A percentile compares a stretch with the other conserved stretches of the same genome.
Conservation (phyloP, 148 eudicot species). For the Polygonum aviculare region DNA sequence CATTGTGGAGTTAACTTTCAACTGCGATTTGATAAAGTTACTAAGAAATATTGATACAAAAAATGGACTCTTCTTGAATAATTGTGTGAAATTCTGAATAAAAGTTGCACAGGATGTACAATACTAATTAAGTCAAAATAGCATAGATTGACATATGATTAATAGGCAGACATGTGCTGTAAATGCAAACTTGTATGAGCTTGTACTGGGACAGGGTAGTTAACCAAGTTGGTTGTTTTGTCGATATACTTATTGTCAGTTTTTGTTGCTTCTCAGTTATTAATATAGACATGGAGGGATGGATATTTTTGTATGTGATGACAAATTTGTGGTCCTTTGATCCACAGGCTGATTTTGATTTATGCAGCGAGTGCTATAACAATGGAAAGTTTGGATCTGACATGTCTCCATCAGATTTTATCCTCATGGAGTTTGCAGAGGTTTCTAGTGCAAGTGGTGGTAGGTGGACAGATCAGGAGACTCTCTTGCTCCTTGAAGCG, state of each 20-base stretch:
- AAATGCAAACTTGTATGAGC: background rate
- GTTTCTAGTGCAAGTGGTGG: constrained; percentile 86
- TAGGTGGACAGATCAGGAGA: constrained; percentile 99
- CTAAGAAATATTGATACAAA: no score
- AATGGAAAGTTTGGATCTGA: constrained; percentile 80
- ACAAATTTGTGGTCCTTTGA: constrained; percentile 8
- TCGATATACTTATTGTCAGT: background rate
- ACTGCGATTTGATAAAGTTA: background rate
- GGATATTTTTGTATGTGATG: background rate
- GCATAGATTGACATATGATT: no score
- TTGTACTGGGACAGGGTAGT: background rate
- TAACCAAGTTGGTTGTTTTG: background rate
- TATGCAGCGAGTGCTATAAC: constrained; percentile 89
- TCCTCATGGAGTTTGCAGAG: constrained; percentile 96
- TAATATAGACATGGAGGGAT: background rate
- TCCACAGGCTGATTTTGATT: constrained; percentile 93
- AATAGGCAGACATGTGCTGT: no score
- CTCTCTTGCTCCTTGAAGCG: constrained; percentile 93
- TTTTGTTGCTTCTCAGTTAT: background rate
- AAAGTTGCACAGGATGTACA: no score
- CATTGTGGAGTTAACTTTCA: background rate
- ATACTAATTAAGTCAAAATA: no score
- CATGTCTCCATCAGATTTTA: constrained; percentile 89
- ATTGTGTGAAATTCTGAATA: no score
- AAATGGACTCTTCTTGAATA: no score